These are phyloP conservation scores for Ajuga reptans DNA, from an alignment of 305 asterid species.

Conservation along the genomic window DNA sequence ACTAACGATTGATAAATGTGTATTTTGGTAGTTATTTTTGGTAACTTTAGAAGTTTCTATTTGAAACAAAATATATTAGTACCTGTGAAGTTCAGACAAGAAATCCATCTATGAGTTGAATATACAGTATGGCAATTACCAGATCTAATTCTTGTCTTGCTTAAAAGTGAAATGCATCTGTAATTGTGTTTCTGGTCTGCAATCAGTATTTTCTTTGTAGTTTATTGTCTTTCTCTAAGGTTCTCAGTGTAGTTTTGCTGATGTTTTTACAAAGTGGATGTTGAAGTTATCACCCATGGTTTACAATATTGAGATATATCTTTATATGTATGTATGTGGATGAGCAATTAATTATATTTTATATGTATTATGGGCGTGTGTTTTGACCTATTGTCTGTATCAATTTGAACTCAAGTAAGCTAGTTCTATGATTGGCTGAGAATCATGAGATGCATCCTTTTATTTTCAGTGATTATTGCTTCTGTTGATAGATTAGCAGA, in stretches of 20 bases:
- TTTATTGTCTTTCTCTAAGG: background rate
- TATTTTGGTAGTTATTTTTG: background rate
- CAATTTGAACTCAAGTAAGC: background rate
- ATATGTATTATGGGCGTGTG: background rate
- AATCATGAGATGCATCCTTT: conserved; percentile 13
- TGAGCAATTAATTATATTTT: background rate
- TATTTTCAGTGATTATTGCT: conserved; percentile 7
- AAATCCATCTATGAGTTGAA: background rate
- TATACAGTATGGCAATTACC: no score
- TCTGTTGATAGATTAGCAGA: conserved; percentile 23
- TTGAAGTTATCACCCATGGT: background rate
- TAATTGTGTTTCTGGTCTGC: background rate
- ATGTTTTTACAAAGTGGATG: background rate
- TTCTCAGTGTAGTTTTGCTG: background rate
- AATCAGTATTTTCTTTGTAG: background rate
- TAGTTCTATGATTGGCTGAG: background rate
- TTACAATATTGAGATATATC: background rate
- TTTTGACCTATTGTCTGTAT: background rate
- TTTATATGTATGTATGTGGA: background rate
- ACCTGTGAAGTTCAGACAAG: background rate
- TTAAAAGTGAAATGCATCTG: background rate
- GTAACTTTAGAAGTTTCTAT: background rate
- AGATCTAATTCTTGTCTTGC: background rate
- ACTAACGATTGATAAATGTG: background rate
- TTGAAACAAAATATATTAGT: no score